phyloP scores from a whole-genome alignment of 2,329 filamentous ascomycete genomes.

The Ophiostoma montium region DNA sequence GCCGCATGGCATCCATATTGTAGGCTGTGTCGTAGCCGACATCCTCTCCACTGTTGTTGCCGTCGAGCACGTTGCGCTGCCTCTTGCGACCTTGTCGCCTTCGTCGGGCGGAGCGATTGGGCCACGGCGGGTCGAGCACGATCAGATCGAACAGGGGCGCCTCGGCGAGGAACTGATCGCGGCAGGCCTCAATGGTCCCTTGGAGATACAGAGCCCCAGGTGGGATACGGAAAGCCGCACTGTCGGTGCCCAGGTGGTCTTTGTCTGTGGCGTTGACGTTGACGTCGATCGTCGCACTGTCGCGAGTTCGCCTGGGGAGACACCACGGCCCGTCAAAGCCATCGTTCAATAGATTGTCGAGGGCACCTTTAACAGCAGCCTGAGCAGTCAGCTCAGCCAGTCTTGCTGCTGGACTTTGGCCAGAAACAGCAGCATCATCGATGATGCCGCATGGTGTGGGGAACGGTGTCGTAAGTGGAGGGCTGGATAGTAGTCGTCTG shows the following conservation, averaged over 20 bases:
- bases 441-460: conserved; percentile 24
- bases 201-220: conserved; percentile 29
- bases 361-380: conserved; percentile 30
- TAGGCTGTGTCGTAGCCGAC: conserved; percentile 28
- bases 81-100: conserved; percentile 29
- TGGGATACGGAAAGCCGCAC: conserved; percentile 23
- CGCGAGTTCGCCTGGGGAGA: conserved; percentile 21
- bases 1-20: conserved; percentile 30
- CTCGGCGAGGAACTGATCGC: conserved; percentile 25
- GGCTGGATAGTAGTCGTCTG: conserved; percentile 28
- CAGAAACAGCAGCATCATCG: conserved; percentile 5
- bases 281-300: conserved; percentile 6
- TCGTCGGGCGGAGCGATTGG: conserved; percentile 54
- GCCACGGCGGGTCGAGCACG: conserved; percentile 68
- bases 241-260: background rate
- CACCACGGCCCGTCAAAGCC: conserved; percentile 30
- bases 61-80: background rate
- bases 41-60: background rate
- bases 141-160: conserved; percentile 49
- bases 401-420: conserved; percentile 29
- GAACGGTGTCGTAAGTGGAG: conserved; percentile 31
- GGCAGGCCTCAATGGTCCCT: conserved; percentile 31
- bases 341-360: conserved; percentile 22
- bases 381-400: conserved; percentile 40
- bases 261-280: background rate